phyloP scores from a whole-genome alignment of 495 filamentous ascomycete species.

The Evansstolkia leycettana region DNA sequence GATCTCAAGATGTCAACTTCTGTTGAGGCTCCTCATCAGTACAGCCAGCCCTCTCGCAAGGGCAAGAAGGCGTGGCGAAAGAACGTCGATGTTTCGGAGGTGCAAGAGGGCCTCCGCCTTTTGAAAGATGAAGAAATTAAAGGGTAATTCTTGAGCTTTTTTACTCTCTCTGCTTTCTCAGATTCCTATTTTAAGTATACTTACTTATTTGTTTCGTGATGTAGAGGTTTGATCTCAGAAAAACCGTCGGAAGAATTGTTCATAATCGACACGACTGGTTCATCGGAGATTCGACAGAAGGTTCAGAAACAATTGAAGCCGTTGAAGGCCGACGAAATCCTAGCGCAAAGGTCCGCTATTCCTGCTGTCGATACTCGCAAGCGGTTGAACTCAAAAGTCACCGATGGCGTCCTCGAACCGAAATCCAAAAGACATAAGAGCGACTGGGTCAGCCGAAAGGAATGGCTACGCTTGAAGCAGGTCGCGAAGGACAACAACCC shows the following conservation, averaged over 20 bases:
- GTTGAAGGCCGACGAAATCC: slow-evolving; percentile 82
- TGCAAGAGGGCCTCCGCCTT: slow-evolving; percentile 71
- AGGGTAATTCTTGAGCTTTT: slow-evolving; percentile 42
- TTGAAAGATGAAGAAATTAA: slow-evolving; percentile 78
- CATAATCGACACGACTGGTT: slow-evolving; percentile 63
- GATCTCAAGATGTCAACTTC: slow-evolving; percentile 23
- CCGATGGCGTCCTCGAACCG: slow-evolving; percentile 55
- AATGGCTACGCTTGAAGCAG: slow-evolving; percentile 60
- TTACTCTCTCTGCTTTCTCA: background rate
- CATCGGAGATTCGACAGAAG: slow-evolving; percentile 44
- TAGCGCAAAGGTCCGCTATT: slow-evolving; percentile 69
- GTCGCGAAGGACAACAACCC: slow-evolving; percentile 64
- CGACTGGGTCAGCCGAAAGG: slow-evolving; percentile 68
- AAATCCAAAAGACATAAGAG: slow-evolving; percentile 59
- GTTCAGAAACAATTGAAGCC: slow-evolving; percentile 55
- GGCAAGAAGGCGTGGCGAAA: slow-evolving; percentile 98
- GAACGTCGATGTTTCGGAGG: slow-evolving; percentile 82
- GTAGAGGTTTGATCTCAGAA: slow-evolving; percentile 72
- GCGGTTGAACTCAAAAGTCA: slow-evolving; percentile 43
- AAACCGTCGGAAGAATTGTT: slow-evolving; percentile 72
- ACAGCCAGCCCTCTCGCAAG: slow-evolving; percentile 83
- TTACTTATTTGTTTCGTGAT: slow-evolving; percentile 4
- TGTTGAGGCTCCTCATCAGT: slow-evolving; percentile 39
- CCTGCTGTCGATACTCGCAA: slow-evolving; percentile 67
- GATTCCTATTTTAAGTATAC: background rate